Conservation (phyloP, 2,329 filamentous ascomycete species). For the Aspergillus proliferans region DNA sequence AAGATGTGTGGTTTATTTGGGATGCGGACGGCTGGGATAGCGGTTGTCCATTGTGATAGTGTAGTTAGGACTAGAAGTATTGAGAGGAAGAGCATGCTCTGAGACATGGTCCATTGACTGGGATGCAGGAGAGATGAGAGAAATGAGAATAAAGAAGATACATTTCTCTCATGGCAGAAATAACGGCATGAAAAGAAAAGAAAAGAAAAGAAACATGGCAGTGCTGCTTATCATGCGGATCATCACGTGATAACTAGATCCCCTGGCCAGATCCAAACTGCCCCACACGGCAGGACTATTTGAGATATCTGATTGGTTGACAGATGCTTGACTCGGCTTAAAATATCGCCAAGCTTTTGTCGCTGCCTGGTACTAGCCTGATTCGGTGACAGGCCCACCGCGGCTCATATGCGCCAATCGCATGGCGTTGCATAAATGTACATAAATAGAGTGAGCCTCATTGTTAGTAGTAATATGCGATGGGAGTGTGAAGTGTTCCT, state of each 20-base stretch:
- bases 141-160: background rate
- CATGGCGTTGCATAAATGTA: background rate
- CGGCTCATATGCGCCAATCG: background rate
- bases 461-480: too few species aligned
- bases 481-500: too few species aligned
- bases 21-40: slow-evolving; percentile 1
- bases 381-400: background rate
- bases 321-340: background rate
- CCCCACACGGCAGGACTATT: background rate
- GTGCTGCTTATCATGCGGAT: background rate
- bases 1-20: slow-evolving; percentile 8
- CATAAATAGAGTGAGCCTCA: too few species aligned
- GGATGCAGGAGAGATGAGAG: background rate
- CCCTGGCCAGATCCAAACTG: background rate
- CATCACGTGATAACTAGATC: background rate
- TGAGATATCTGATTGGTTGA: background rate
- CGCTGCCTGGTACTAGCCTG: background rate
- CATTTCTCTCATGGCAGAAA: background rate
- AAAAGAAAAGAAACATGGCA: background rate
- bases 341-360: background rate
- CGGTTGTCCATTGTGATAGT: background rate
- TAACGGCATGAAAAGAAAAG: background rate
- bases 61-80: background rate
- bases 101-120: background rate
- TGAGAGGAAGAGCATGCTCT: background rate